Evolutionary conservation across 495 filamentous ascomycete species (phyloP), one percentile per base, ranked within the genome.

Genomic region (Penicillium canescens): DNA sequence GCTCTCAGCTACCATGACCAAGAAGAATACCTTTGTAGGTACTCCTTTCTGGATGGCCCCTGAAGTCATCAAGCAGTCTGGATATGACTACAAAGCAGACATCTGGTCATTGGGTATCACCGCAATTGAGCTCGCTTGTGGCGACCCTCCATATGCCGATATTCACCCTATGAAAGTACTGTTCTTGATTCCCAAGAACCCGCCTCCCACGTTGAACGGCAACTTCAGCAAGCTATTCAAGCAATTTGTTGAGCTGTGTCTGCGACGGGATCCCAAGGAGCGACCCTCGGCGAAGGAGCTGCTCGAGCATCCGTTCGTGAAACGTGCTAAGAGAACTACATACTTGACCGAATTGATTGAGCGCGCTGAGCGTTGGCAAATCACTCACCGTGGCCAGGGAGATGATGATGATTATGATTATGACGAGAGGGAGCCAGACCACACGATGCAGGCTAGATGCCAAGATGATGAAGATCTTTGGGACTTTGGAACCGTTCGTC

Each of bases 11-110:
- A 97, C 94, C n/a, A 98, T 97, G 90, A 96, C 95, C 21, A 96
- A 97, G 74, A 96, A 96, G 71, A 98, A 98, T 64, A 98, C 94
- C 0, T 98, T 98, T 66, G 94, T 98, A 20, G 94, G 94, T 12
- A 98, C 94, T 2, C 94, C 94, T 1, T 98, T 97, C 72, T 98
- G 94, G 94, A 98, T 98, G 94, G 94, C 94, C 4, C 94, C 94
- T 8, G 94, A 98, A 69, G 94, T 98, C 28, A 98, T 98, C 70
- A 96, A 96, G 75, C 92, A 96, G 67, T 94, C 90, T 46, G 94
- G 94, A 37, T 98, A 98, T 71, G 93, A 97, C 62, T 92, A 96
- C 73, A 98, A 98, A 74, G 95, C 94, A 6, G 94, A 98, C 66
- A 96, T 98, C 52, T 98, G 94, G 94, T 98, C 95, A 21, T 75